Evolutionary conservation across 169 alveolate genomes (phyloP).

Genomic region (Plasmodium inui): DNA sequence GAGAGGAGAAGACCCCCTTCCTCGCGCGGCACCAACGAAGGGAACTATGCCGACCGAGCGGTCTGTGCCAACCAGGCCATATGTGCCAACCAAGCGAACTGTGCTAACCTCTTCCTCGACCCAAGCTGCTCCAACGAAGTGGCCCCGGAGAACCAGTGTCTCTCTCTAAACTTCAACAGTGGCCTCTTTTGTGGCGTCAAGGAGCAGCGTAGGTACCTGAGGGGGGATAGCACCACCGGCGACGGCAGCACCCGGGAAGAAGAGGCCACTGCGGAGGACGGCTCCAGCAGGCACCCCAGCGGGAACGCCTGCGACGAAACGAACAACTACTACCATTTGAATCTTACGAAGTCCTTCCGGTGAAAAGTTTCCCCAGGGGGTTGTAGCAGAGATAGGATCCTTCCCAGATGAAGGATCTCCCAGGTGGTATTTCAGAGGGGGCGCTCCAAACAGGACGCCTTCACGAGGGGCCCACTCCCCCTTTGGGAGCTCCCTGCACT

Average conservation of each 20-base stretch:
- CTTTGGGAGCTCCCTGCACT: not conserved
- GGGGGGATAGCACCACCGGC: not conserved
- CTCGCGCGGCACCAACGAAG: not conserved
- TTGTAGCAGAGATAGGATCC: not conserved
- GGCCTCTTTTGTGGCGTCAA: conserved; percentile 8
- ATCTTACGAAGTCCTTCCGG: not conserved
- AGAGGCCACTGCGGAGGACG: not conserved
- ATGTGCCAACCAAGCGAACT: not conserved
- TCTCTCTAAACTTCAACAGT: conserved; percentile 7
- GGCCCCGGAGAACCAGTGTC: conserved; percentile 1
- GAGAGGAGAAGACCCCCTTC: not conserved
- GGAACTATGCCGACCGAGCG: too few relatives aligned
- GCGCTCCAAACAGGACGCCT: not conserved
- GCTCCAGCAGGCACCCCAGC: not conserved
- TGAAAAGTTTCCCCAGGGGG: not conserved
- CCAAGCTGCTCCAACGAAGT: conserved; percentile 8
- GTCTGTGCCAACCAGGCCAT: too few relatives aligned
- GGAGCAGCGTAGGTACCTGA: not conserved
- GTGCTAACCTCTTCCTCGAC: not conserved
- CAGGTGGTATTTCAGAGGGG: not conserved
- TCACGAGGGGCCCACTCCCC: not conserved
- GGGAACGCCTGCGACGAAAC: not conserved
- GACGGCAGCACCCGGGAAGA: not conserved
- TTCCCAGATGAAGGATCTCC: too few relatives aligned
- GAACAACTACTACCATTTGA: not conserved